Evolutionary conservation across 2,329 filamentous ascomycete genomes (phyloP).

Genomic region (Simplicillium sp.): DNA sequence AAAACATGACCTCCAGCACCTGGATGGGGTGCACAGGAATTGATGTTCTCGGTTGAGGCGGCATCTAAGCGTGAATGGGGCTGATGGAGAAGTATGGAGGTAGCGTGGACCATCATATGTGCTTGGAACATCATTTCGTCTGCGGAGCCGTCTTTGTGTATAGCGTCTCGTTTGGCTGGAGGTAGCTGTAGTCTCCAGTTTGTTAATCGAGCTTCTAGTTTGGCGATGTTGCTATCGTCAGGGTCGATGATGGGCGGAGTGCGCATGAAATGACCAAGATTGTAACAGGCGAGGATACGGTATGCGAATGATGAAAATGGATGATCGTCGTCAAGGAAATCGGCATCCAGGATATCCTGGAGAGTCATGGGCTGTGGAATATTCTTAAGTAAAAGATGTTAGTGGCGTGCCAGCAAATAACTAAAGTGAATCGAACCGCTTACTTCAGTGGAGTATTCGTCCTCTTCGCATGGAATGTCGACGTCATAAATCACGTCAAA

Average conservation of each 20-base stretch:
- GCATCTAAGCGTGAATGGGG: constrained; percentile 69
- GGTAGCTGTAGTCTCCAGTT: constrained; percentile 80
- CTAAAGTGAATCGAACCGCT: too few species aligned
- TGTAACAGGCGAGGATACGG: constrained; percentile 69
- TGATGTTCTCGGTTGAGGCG: constrained; percentile 46
- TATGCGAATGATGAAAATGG: constrained; percentile 80
- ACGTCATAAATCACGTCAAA: constrained; percentile 60
- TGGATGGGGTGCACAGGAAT: constrained; percentile 55
- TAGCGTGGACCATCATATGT: constrained; percentile 62
- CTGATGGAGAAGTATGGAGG: constrained; percentile 67
- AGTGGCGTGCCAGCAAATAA: not conserved
- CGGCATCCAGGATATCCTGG: constrained; percentile 65
- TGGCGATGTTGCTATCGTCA: constrained; percentile 40
- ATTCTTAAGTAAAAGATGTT: constrained; percentile 26
- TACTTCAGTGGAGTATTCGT: constrained; percentile 53
- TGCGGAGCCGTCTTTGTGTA: constrained; percentile 59
- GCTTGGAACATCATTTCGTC: constrained; percentile 92
- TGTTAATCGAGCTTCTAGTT: constrained; percentile 43
- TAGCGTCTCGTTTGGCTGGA: constrained; percentile 59
- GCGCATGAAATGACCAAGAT: constrained; percentile 66
- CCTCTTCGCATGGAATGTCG: constrained; percentile 71
- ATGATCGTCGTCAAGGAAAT: constrained; percentile 59
- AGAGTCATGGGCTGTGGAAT: constrained; percentile 53
- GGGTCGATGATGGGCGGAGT: constrained; percentile 39
- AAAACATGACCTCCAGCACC: constrained; percentile 35